Evolutionary conservation across 495 filamentous ascomycete genomes (phyloP), one percentile per base, ranked within the genome.

Genomic region (Lasiosphaeria hispida): DNA sequence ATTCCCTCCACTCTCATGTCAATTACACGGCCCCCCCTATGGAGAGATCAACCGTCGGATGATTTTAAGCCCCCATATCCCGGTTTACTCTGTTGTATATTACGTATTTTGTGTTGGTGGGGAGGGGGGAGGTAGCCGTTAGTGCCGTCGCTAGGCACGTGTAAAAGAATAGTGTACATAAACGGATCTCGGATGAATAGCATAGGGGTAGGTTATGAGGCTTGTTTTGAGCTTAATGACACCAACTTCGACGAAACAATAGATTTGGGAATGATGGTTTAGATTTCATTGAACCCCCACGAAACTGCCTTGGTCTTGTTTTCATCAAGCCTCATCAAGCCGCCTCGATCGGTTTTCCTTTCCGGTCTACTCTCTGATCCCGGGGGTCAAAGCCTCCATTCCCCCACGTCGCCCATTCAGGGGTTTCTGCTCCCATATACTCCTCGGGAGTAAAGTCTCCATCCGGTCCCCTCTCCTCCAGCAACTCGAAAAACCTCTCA

Each of bases 401-500:
- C 0, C 93, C 93, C 89, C 90, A 97, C n/a, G 83, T 83, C 17
- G 93, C 93, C 93, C 93, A 97, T 64, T 95, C 88, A 10, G 91
- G 89, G 4, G 93, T 97, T 58, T 82, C 75, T 15, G 84, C 79
- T 1, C 84, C 86, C 77, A 95, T 85, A 69, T 97, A 97, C 66
- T 97, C 92, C 67, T 96, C 92, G 0, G 93, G 93, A 0, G 77
- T 76, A 71, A 94, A 97, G 14, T 83, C 84, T 37, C 83, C 83
- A 49, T 83, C 81, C 0, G 75, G 68, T 50, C 83, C 80, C 17
- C 83, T 85, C 53, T 77, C 80, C 72, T 95, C 89, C 36, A 92
- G 77, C 34, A 90, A 79, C 65, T 93, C 78, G 66, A 96, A 97
- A 80, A 97, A 97, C 53, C 80, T 84, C 40, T 86, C 82, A 70